These are phyloP conservation scores for Vicia villosa DNA, from an alignment of 306 rosid species.

Conservation along the genomic window DNA sequence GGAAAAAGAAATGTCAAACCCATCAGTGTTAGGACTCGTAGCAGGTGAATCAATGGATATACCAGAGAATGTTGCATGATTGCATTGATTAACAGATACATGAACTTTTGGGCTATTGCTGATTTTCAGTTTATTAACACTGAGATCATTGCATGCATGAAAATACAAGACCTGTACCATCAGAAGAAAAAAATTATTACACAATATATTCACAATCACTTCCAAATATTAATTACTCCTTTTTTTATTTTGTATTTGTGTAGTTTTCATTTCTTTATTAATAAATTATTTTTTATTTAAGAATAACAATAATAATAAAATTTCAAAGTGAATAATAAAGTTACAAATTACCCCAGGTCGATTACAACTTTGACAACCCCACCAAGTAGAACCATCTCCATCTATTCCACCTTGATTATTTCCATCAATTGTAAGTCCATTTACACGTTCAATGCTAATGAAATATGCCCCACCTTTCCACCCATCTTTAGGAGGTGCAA, in stretches of 20 bases:
- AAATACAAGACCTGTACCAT: neutral
- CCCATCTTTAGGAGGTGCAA: neutral
- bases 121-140: neutral
- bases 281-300: too few relatives aligned
- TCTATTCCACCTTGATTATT: neutral
- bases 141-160: constrained; percentile 8
- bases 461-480: neutral
- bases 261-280: too few relatives aligned
- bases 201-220: neutral
- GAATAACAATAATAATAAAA: too few relatives aligned
- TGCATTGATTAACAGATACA: constrained; percentile 9
- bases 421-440: neutral
- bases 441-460: neutral
- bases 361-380: neutral
- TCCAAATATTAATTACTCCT: neutral
- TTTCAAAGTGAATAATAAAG: neutral
- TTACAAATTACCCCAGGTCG: neutral
- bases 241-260: too few relatives aligned
- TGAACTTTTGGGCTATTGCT: constrained; percentile 35
- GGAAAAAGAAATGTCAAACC: constrained; percentile 38
- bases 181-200: too few relatives aligned
- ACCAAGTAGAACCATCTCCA: neutral
- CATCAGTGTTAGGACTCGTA: constrained; percentile 55
- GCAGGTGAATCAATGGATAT: constrained; percentile 38
- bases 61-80: constrained; percentile 6